These are phyloP conservation scores for Yamadazyma olivae DNA, from an alignment of 805 yeast genomes.

Conservation along the genomic window DNA sequence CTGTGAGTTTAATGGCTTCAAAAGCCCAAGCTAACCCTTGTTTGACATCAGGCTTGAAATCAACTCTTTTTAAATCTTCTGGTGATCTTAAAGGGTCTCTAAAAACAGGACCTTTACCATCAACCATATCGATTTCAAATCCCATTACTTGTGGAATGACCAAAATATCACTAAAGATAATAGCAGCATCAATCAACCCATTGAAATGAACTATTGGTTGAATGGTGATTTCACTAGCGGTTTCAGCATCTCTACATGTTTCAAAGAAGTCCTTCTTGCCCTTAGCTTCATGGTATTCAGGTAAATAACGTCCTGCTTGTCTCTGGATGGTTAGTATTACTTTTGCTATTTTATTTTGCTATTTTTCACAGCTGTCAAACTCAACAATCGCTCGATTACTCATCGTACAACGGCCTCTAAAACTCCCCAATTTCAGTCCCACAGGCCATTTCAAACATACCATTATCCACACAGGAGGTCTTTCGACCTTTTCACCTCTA, in stretches of 20 bases:
- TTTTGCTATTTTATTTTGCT: too few species aligned
- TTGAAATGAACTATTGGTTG: conserved; percentile 91
- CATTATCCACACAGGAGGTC: conserved; percentile 99
- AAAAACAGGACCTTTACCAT: conserved; percentile 92
- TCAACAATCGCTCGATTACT: not conserved
- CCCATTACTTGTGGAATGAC: conserved; percentile 99
- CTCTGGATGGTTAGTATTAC: conserved; percentile 40
- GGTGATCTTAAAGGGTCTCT: conserved; percentile 81
- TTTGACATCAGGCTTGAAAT: conserved; percentile 64
- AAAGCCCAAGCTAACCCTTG: conserved; percentile 92
- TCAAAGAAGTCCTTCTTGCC: conserved; percentile 87
- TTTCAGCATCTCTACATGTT: conserved; percentile 91
- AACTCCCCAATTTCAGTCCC: not conserved
- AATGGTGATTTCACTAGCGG: conserved; percentile 90
- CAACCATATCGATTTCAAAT: conserved; percentile 88
- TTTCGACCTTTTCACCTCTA: conserved; percentile 81
- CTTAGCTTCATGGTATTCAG: conserved; percentile 89
- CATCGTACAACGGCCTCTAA: not conserved
- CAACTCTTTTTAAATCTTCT: conserved; percentile 58
- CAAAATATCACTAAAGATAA: conserved; percentile 90
- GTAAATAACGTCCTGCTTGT: conserved; percentile 93
- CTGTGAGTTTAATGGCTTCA: conserved; percentile 87
- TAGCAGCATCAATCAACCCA: conserved; percentile 93
- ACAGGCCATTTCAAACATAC: too few species aligned
- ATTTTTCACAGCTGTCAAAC: not conserved